Evolutionary conservation across 345 rosid species (phyloP), one percentile per base, ranked within the genome.

Genomic region (Lumnitzera littorea): DNA sequence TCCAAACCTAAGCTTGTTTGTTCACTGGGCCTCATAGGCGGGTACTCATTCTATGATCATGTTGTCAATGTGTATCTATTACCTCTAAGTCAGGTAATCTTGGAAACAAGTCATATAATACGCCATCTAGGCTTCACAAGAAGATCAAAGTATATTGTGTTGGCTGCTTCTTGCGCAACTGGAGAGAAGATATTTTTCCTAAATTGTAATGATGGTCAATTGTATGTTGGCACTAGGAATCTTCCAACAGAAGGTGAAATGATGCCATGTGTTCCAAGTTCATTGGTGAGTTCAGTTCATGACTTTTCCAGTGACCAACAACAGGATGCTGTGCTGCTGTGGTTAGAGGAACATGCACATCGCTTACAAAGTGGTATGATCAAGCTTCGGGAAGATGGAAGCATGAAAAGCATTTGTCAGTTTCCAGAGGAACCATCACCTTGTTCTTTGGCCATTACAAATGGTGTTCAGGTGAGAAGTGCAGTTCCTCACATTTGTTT

Each of bases 261-360:
- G 89, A 72, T 91, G 70, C 92, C 80, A 7, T 94, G 99, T 71
- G 96, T 91, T 16, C 99, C 97, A 5, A 65, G 63, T 51, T 46
- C 77, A 58, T 71, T 94, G 65, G 62, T 88, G 63, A 67, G 57
- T 5, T 79, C 89, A 15, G 81, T 71, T 59, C 84, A 80, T 65
- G 81, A 81, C 64, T 15, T 50, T 36, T 64, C 52, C 15, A 63
- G 71, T 2, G 79, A 83, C 54, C 73, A 74, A 50, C 80, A 78
- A 60, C 95, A 84, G 66, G 99, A 94, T 60, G 99, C 76, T 5
- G 71, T 88, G 87, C 57, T 94, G 63, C 83, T 91, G 27, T 94
- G 99, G 99, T 68, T 91, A 68, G 97, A 94, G 79, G 96, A 94
- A 67, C 99, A 94, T 56, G 80, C 57, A 2, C 72, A 73, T 17